Evolutionary conservation across 805 yeast genomes (phyloP).

Genomic region (Starmerella powellii): DNA sequence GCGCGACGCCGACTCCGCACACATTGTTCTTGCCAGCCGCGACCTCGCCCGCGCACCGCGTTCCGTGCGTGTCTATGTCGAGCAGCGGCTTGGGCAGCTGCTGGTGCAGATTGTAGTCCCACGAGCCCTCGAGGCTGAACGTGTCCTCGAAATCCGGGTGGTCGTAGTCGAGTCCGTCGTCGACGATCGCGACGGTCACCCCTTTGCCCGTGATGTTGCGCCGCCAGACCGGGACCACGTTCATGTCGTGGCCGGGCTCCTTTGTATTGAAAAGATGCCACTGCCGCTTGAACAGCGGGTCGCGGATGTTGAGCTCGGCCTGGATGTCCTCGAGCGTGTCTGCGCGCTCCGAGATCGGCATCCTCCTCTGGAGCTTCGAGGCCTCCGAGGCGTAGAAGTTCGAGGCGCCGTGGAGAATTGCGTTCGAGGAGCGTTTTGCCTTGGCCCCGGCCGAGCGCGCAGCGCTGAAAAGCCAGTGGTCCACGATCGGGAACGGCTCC

Average conservation of each 20-base stretch:
- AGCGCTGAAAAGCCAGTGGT: constrained; percentile 23
- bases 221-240: constrained; percentile 75
- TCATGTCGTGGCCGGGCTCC: constrained; percentile 72
- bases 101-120: constrained; percentile 77
- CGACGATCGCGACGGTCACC: constrained; percentile 76
- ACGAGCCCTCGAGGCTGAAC: constrained; percentile 60
- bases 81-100: constrained; percentile 70
- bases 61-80: constrained; percentile 82
- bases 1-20: constrained; percentile 98
- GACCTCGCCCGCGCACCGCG: constrained; percentile 95
- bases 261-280: constrained; percentile 82
- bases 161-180: constrained; percentile 85
- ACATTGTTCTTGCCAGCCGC: constrained; percentile 71
- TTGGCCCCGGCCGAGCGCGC: constrained; percentile 1
- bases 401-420: constrained; percentile 4
- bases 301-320: constrained; percentile 49
- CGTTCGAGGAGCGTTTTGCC: constrained; percentile 1
- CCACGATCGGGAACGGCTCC: constrained; percentile 23
- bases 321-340: background rate
- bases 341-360: constrained; percentile 12
- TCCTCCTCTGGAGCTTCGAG: constrained; percentile 9
- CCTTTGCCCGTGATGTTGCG: constrained; percentile 72
- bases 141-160: constrained; percentile 59
- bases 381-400: constrained; percentile 7
- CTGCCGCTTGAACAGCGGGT: constrained; percentile 72